phyloP scores from a whole-genome alignment of 768 basidiomycete genomes.

The Leccinum broughii region DNA sequence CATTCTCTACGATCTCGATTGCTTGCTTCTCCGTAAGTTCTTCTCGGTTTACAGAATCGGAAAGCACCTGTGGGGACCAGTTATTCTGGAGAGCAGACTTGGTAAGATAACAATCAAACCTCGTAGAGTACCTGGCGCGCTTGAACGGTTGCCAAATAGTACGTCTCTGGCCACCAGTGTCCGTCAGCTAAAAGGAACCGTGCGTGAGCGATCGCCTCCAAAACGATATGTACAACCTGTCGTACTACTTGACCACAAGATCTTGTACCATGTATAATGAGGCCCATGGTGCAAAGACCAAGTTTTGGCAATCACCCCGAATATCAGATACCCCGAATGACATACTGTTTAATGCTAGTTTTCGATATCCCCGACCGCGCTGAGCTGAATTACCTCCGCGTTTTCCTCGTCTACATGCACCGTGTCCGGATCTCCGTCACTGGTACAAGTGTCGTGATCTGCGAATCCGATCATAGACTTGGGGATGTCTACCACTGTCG shows the following conservation, averaged over 20 bases:
- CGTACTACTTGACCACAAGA: conserved; percentile 81
- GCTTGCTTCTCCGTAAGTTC: conserved; percentile 61
- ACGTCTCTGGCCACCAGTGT: conserved; percentile 71
- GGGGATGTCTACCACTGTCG: too few species aligned
- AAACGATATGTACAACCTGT: not conserved
- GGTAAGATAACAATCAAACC: conserved; percentile 35
- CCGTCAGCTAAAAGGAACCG: conserved; percentile 19
- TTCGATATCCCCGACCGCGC: too few species aligned
- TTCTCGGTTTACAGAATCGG: conserved; percentile 44
- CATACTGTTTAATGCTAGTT: too few species aligned
- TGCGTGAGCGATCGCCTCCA: conserved; percentile 1
- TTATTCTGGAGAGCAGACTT: conserved; percentile 43
- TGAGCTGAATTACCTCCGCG: too few species aligned
- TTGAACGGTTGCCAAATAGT: conserved; percentile 66
- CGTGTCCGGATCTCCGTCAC: too few species aligned
- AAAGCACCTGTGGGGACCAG: conserved; percentile 54
- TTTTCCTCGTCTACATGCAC: too few species aligned
- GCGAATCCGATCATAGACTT: too few species aligned
- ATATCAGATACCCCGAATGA: too few species aligned
- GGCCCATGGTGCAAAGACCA: too few species aligned
- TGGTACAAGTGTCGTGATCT: too few species aligned
- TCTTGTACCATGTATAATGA: too few species aligned
- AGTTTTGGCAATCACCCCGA: too few species aligned
- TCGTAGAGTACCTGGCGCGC: conserved; percentile 61
- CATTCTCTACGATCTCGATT: conserved; percentile 49